Evolutionary conservation across 2,329 filamentous ascomycete species (phyloP), one percentile per base, ranked within the genome.

Genomic region (Sodiomyces alkalinus): DNA sequence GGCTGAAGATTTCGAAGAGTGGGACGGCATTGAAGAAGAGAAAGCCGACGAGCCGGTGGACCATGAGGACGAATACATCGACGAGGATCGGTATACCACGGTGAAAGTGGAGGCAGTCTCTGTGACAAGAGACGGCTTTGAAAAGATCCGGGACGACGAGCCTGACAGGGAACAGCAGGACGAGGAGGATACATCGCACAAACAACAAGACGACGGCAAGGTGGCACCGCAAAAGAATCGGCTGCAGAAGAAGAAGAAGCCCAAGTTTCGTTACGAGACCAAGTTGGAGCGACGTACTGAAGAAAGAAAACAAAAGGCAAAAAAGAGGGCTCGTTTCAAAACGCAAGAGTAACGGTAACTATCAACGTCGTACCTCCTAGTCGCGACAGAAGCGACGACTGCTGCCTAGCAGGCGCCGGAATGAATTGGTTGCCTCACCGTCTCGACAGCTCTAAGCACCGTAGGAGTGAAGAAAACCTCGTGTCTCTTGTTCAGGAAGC

Each of bases 71-170:
- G 85, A 96, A 51, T 98, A 94, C 55, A 71, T 94, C 39, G 90
- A 98, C 51, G 90, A 96, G 50, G 87, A 94, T 51, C 80, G 80
- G 47, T 94, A 83, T 50, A 96, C 90, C 1, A 93, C 83, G 1
- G 90, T 98, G 16, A 94, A 82, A 0, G 75, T 98, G 2, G 87
- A 94, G 49, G 78, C 80, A 8, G 83, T 98, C 40, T 78, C 77
- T 37, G 68, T 92, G 11, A 76, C 79, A 9, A 71, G 72, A 39
- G 73, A 85, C 31, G 81, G 81, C 1, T 56, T 92, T 26, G 63
- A 70, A 33, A 75, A 68, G 41, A 21, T 38, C 51, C 55, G 37
- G 19, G 30, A 37, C 19, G 34, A 60, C 62, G 42, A 48, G 26
- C 26, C 33, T 11, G 44, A 43, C 7, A 41, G 49, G 16, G 44